Evolutionary conservation across 2,329 filamentous ascomycete species (phyloP), one percentile per base, ranked within the genome.

Genomic region (Orbilia oligospora): DNA sequence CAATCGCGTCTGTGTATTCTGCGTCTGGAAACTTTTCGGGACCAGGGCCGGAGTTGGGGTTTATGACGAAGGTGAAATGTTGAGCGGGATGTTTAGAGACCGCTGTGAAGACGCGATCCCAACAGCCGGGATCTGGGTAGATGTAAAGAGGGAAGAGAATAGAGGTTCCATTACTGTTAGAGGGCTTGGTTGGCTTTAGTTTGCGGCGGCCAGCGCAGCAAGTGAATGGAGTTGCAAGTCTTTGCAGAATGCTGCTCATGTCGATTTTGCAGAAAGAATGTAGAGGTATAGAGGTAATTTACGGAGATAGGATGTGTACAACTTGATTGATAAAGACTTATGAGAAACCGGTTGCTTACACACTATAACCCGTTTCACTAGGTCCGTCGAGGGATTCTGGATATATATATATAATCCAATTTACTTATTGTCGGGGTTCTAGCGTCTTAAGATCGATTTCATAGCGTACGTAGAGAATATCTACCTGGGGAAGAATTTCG

Each of bases 131-230:
- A 30, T 70, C 66, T 56, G 81, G 81, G 63, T 81, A 82, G 18
- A 81, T 80, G 69, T 82, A 82, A 12, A 82, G 78, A 49, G 81
- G 81, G 24, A 82, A 73, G 16, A 82, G 46, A 9, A 82, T 80
- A 14, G 81, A 81, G 36, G 71, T 81, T 20, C 71, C 76, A 44
- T 75, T 53, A 16, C 70, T 68, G 44, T 79, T 72, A 64, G 67
- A 36, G 18, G 71, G 64, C 16, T 76, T n/a, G 20, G 41, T 64
- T 24, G 67, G 64, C 80, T 36, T 84, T 91, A 10, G 87, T 87
- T 71, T 86, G 91, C 81, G 91, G 91, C 56, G 41, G 2, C 58
- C 49, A n/a, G 58, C 46, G 41, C 73, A 77, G 46, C 73, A 77
- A 18, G 61, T 4, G 49, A 77, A 77, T 22, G 73, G 73, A 12